Conservation (phyloP, 495 filamentous ascomycete genomes). For the Penicillium riverlandense region DNA sequence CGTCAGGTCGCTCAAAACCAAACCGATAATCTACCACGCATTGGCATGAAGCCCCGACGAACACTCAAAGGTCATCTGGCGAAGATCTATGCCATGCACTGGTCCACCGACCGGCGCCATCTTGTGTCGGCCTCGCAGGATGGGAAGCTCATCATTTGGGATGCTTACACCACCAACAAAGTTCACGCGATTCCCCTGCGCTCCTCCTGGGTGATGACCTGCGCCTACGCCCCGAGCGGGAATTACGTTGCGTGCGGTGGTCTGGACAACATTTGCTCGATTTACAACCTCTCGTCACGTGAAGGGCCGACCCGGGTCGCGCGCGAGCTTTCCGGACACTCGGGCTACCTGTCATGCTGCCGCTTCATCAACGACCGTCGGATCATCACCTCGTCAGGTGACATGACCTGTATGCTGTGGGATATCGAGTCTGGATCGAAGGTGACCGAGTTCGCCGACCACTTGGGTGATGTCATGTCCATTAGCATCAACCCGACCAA, state of each 20-base stretch:
- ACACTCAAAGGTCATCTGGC: slow-evolving; percentile 95
- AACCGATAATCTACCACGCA: slow-evolving; percentile 82
- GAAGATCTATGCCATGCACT: slow-evolving; percentile 99
- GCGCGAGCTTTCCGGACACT: slow-evolving; percentile 92
- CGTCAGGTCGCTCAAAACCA: slow-evolving; percentile 83
- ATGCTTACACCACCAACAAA: slow-evolving; percentile 99
- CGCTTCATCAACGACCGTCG: slow-evolving; percentile 98
- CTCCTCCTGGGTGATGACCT: slow-evolving; percentile 99
- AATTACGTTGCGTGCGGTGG: slow-evolving; percentile 98
- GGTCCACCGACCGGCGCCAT: slow-evolving; percentile 97
- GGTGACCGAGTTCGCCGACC: slow-evolving; percentile 97
- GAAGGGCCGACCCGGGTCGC: slow-evolving; percentile 96
- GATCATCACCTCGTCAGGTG: slow-evolving; percentile 95
- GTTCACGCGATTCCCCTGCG: slow-evolving; percentile 98
- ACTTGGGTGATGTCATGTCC: slow-evolving; percentile 98
- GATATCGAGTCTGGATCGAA: slow-evolving; percentile 97
- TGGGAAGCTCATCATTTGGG: slow-evolving; percentile 99
- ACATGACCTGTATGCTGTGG: slow-evolving; percentile 99
- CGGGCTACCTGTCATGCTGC: slow-evolving; percentile 96
- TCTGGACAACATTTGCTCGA: slow-evolving; percentile 98
- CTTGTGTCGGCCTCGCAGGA: slow-evolving; percentile 98
- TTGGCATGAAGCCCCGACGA: slow-evolving; percentile 92
- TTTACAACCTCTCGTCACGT: slow-evolving; percentile 95
- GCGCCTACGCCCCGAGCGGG: slow-evolving; percentile 95
- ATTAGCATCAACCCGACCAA: slow-evolving; percentile 99